Base-by-base conservation (phyloP, 129 eudicot genomes). In the Sambucus nigra region DNA sequence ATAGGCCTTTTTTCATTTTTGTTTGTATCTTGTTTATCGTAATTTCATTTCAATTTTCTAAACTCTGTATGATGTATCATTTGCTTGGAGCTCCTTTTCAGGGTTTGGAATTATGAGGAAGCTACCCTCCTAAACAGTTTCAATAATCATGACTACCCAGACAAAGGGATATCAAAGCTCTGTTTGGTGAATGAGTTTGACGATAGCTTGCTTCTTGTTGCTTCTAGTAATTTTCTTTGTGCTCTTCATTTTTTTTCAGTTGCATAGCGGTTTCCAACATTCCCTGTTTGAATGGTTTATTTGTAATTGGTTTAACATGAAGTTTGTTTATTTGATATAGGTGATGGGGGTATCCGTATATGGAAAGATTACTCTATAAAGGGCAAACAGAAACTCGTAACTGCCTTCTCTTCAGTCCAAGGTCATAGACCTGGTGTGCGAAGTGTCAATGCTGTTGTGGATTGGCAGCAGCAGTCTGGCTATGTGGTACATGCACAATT, bases 391-490 rank as follows among this genome's bases (percentile, higher is more conserved):
- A 91, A 77, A 67, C 92, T 86, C 21, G 91, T 91, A 59, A 81
- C 99, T 63, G 99, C 95, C 0, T 91, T 91, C 56, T 73, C 95
- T 33, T 76, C 99, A 20, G 61, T 91, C 59, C 99, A 83, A 60
- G 99, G 94, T 48, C 89, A 79, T 60, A 83, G 81, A 64, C 95
- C 91, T 51, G 82, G 86, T 65, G 87, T 68, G 22, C 79, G 95
- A 35, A 77, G 86, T 74, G 80, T 82, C 18, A 86, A 75, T 49
- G 95, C 94, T 26, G 95, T 91, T 42, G 95, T 91, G 70, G 99
- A 91, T 79, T 91, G 99, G 99, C 99, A 91, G 75, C 99, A 91
- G 66, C 94, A 82, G 65, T 91, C 99, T 60, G 99, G 99, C 57
- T 82, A 74, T 78, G 73, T 91, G 87, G 99, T 88, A 73, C 41